Evolutionary conservation across 345 rosid genomes (phyloP).

Genomic region (Stellera chamaejasme): DNA sequence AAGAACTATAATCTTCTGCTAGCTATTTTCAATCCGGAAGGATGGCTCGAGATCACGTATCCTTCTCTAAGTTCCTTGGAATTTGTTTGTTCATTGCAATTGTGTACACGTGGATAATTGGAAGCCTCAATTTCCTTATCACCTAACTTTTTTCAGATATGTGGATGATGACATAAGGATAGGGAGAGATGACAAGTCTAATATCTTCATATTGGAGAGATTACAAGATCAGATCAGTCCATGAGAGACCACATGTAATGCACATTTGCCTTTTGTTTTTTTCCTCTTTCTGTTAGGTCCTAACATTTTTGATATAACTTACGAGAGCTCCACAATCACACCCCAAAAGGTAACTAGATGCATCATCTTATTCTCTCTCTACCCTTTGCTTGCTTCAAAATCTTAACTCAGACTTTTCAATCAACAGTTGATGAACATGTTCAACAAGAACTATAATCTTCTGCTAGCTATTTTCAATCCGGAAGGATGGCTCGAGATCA

Average conservation of each 20-base stretch:
- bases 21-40: slow-evolving; percentile 69
- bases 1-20: slow-evolving; percentile 68
- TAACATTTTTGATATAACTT: slow-evolving; percentile 43
- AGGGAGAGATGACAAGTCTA: slow-evolving; percentile 81
- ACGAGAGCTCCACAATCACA: slow-evolving; percentile 53
- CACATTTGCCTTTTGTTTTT: too few relatives aligned
- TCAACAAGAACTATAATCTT: slow-evolving; percentile 58
- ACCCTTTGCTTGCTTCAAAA: too few relatives aligned
- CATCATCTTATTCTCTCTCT: too few relatives aligned
- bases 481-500: slow-evolving; percentile 77
- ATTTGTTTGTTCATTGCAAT: too few relatives aligned
- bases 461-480: slow-evolving; percentile 71
- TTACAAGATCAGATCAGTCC: slow-evolving; percentile 23
- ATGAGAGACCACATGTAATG: too few relatives aligned
- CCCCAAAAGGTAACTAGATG: slow-evolving; percentile 57
- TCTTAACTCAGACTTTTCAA: too few relatives aligned
- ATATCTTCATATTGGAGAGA: slow-evolving; percentile 67
- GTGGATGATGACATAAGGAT: slow-evolving; percentile 67
- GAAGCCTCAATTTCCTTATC: slow-evolving; percentile 24
- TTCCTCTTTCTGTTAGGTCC: too few relatives aligned
- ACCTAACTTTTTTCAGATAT: slow-evolving; percentile 32
- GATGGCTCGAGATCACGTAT: slow-evolving; percentile 90
- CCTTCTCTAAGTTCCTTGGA: slow-evolving; percentile 22
- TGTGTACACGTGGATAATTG: too few relatives aligned
- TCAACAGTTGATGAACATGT: slow-evolving; percentile 64